A percentile compares a stretch with the other conserved stretches of the same genome.
phyloP scores from a whole-genome alignment of 768 basidiomycete species.

The Termitomyces sp. region DNA sequence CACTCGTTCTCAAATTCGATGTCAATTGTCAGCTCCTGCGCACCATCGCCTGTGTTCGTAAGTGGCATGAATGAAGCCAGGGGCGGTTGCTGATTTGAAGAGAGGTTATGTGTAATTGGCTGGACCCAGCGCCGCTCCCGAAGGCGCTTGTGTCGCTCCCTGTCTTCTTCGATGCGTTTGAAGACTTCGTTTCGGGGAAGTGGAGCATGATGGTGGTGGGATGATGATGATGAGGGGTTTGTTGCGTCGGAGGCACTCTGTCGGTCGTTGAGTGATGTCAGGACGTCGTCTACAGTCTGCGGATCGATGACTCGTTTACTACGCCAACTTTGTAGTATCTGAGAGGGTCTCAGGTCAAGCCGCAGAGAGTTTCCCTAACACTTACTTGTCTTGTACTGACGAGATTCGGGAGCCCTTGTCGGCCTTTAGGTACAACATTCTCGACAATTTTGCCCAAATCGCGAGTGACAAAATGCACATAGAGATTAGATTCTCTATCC shows the following conservation, averaged over 20 bases:
- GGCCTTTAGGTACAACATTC: constrained; percentile 84
- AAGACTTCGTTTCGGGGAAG: constrained; percentile 70
- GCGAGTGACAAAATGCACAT: constrained; percentile 74
- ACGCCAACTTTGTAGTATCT: constrained; percentile 94
- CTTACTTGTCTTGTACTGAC: constrained; percentile 83
- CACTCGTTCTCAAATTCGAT: constrained; percentile 89
- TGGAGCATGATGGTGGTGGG: constrained; percentile 19
- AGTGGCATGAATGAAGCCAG: constrained; percentile 62
- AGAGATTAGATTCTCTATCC: constrained; percentile 49
- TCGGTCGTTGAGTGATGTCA: constrained; percentile 53
- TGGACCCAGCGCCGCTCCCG: constrained; percentile 93
- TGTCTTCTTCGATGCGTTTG: constrained; percentile 87
- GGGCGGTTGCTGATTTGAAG: constrained; percentile 37
- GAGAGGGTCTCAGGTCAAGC: background rate
- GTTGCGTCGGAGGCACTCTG: constrained; percentile 12
- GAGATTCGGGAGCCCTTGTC: constrained; percentile 84
- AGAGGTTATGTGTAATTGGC: constrained; percentile 53
- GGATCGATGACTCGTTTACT: constrained; percentile 82
- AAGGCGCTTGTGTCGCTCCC: constrained; percentile 88
- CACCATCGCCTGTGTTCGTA: constrained; percentile 46
- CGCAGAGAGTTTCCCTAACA: background rate
- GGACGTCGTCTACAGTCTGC: constrained; percentile 68
- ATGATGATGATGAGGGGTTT: constrained; percentile 13
- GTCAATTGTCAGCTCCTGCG: constrained; percentile 62
- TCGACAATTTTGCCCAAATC: constrained; percentile 79